Percentiles rank a stretch among this genome's conserved stretches.
These are phyloP conservation scores for Candida glucosophila DNA, from an alignment of 1,139 yeast genomes.

Conservation along the genomic window DNA sequence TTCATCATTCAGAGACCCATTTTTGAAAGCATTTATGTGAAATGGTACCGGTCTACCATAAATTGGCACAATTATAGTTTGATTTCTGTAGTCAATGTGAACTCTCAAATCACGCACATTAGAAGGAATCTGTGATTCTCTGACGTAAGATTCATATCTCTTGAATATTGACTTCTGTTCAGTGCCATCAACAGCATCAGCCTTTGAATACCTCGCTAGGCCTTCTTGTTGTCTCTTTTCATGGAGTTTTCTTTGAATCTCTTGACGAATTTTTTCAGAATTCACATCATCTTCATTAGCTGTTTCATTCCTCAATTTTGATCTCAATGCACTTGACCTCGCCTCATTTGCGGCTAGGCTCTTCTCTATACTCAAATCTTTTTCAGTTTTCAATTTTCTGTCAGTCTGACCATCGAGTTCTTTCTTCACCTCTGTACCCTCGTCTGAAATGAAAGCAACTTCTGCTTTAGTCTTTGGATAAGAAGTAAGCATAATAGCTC, in stretches of 20 bases:
- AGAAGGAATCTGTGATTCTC: constrained; percentile 85
- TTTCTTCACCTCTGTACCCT: constrained; percentile 18
- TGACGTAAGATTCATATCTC: constrained; percentile 86
- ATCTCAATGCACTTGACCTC: constrained; percentile 58
- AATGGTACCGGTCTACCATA: constrained; percentile 97
- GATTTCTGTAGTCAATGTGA: constrained; percentile 81
- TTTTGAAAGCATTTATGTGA: constrained; percentile 89
- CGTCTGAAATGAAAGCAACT: constrained; percentile 79
- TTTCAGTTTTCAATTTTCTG: constrained; percentile 23
- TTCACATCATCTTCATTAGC: constrained; percentile 54
- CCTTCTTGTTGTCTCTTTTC: constrained; percentile 85
- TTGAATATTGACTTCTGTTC: constrained; percentile 74
- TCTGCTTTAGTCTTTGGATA: constrained; percentile 68
- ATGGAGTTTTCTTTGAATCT: constrained; percentile 74
- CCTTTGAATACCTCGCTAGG: constrained; percentile 62
- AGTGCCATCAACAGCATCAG: constrained; percentile 58
- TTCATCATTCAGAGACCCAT: constrained; percentile 93
- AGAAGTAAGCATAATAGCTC: constrained; percentile 61
- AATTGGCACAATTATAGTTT: constrained; percentile 84
- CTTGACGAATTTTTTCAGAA: constrained; percentile 75
- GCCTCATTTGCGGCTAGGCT: constrained; percentile 23
- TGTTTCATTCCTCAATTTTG: constrained; percentile 73
- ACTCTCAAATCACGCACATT: constrained; percentile 77
- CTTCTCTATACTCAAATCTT: constrained; percentile 24
- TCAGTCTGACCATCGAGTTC: constrained; percentile 8